Conservation (phyloP, 345 rosid genomes). For the Salix dunnii region DNA sequence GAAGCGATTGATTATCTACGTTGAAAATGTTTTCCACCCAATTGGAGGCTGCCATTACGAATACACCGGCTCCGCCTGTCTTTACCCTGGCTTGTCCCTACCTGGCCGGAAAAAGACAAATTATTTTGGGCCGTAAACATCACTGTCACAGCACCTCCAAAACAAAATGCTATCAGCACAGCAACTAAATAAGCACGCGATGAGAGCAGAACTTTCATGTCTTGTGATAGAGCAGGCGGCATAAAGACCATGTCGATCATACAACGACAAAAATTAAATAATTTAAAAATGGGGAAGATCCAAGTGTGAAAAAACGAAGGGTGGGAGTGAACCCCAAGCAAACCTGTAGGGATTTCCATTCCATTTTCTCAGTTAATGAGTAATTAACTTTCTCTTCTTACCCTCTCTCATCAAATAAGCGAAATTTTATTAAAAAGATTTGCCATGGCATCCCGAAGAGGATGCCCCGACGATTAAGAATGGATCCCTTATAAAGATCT, state of each 20-base stretch:
- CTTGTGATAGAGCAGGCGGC: background rate
- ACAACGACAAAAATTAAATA: too few species aligned
- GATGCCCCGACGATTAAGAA: too few species aligned
- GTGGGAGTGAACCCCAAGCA: background rate
- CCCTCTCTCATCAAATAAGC: background rate
- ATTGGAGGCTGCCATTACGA: background rate
- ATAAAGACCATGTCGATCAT: too few species aligned
- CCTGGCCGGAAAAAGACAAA: slow-evolving; percentile 1
- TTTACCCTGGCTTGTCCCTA: too few species aligned
- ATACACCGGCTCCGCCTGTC: background rate
- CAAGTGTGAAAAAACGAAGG: background rate
- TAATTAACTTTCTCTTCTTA: background rate
- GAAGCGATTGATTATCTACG: too few species aligned
- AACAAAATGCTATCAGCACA: too few species aligned
- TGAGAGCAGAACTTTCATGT: background rate
- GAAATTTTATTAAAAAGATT: too few species aligned
- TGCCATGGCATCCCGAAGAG: too few species aligned
- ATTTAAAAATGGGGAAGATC: too few species aligned
- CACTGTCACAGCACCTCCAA: background rate
- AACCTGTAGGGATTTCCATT: too few species aligned
- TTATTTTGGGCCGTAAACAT: background rate
- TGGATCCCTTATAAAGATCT: too few species aligned
- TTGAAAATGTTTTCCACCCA: background rate
- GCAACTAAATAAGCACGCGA: background rate
- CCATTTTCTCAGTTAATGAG: too few species aligned